Conservation (phyloP, 2,329 filamentous ascomycete genomes). For the Fusarium nygamai region DNA sequence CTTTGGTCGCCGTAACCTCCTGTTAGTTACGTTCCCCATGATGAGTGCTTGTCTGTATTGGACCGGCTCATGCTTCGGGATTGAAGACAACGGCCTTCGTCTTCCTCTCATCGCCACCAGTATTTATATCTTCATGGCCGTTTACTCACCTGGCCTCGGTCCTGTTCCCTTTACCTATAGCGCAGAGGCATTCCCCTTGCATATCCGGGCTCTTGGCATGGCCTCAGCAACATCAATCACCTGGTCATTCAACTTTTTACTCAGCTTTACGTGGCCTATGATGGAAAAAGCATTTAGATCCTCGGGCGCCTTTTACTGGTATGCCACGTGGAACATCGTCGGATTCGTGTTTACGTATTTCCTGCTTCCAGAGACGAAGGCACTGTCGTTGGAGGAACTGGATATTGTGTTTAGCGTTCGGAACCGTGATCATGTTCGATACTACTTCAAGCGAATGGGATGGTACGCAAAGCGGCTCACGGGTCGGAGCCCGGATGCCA, state of each 20-base stretch:
- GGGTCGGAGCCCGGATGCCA: background rate
- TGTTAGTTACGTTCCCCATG: background rate
- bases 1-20: background rate
- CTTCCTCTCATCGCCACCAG: conserved; percentile 45
- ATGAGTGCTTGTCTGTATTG: conserved; percentile 40
- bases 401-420: conserved; percentile 59
- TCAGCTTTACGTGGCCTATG: conserved; percentile 47
- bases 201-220: conserved; percentile 51
- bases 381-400: conserved; percentile 60
- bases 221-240: conserved; percentile 51
- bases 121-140: conserved; percentile 49
- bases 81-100: conserved; percentile 24
- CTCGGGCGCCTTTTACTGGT: conserved; percentile 50
- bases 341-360: conserved; percentile 60
- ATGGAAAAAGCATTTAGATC: conserved; percentile 43
- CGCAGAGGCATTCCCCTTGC: conserved; percentile 50
- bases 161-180: conserved; percentile 41
- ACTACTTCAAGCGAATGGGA: conserved; percentile 45
- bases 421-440: conserved; percentile 51
- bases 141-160: conserved; percentile 51
- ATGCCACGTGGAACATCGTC: conserved; percentile 40
- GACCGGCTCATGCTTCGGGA: conserved; percentile 26
- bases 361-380: conserved; percentile 61
- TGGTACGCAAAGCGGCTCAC: conserved; percentile 19
- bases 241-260: conserved; percentile 48